These are phyloP conservation scores for Aspergillus avenaceus DNA, from an alignment of 495 filamentous ascomycete species.

Conservation along the genomic window DNA sequence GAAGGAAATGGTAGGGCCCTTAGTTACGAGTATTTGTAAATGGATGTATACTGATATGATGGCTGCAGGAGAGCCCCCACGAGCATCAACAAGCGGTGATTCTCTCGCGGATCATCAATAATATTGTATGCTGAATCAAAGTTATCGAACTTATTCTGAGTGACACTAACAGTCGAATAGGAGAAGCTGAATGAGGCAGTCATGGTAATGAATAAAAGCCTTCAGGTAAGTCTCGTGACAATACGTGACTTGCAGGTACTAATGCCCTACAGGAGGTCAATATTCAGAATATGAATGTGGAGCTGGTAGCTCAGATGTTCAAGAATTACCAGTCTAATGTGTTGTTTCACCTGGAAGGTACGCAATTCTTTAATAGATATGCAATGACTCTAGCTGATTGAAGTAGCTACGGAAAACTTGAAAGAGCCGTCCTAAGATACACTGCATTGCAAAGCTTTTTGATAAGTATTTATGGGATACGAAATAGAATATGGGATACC, in stretches of 20 bases:
- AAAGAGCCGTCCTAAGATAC: constrained; percentile 72
- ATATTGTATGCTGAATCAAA: constrained; percentile 62
- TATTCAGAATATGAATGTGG: constrained; percentile 96
- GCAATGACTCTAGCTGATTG: constrained; percentile 5
- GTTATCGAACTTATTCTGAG: background rate
- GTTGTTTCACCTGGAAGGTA: constrained; percentile 95
- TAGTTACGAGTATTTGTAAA: background rate
- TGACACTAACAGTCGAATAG: constrained; percentile 40
- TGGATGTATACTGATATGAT: background rate
- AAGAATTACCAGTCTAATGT: constrained; percentile 99
- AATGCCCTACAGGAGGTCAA: constrained; percentile 76
- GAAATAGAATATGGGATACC: constrained; percentile 1
- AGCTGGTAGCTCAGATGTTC: constrained; percentile 98
- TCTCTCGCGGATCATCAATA: constrained; percentile 92
- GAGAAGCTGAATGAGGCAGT: constrained; percentile 97
- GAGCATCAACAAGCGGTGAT: constrained; percentile 95
- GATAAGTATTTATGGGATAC: background rate
- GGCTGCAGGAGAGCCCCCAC: constrained; percentile 81
- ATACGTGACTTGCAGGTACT: too few species aligned
- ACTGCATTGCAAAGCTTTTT: background rate
- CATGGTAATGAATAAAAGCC: constrained; percentile 82
- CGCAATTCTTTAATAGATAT: constrained; percentile 1
- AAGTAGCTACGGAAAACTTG: constrained; percentile 75
- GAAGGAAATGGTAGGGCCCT: too few species aligned
- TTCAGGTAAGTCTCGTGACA: constrained; percentile 78